A percentile compares a stretch with the other conserved stretches of the same genome.
These are phyloP conservation scores for Dictyophora rubrovolvata DNA, from an alignment of 768 basidiomycete genomes.

Conservation along the genomic window DNA sequence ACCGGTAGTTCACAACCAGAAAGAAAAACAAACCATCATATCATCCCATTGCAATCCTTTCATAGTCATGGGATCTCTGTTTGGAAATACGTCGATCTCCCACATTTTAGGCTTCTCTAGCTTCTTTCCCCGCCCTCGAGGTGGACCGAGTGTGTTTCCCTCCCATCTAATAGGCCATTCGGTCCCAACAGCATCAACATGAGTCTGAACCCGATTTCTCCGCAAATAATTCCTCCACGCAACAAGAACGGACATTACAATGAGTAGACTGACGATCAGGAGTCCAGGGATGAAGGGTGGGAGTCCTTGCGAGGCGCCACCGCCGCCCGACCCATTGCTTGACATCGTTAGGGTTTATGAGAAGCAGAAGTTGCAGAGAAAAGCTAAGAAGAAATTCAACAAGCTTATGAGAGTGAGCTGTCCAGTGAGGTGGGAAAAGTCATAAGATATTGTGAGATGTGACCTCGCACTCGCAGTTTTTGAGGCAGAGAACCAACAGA, in stretches of 20 bases:
- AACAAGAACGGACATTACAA: neutral
- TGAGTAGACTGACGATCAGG: constrained; percentile 3
- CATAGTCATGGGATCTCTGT: neutral
- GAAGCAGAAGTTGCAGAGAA: too few relatives aligned
- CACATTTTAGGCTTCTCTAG: constrained; percentile 5
- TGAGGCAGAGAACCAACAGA: too few relatives aligned
- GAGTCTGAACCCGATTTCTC: neutral
- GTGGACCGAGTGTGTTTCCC: neutral
- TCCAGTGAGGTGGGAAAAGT: too few relatives aligned
- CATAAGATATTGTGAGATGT: too few relatives aligned
- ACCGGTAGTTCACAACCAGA: neutral
- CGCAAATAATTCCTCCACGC: constrained; percentile 6
- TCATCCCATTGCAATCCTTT: neutral
- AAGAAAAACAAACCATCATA: neutral
- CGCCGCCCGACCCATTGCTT: neutral
- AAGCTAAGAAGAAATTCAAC: too few relatives aligned
- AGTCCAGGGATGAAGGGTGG: constrained; percentile 9
- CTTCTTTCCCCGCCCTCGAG: neutral
- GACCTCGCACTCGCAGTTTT: too few relatives aligned
- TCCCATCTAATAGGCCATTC: neutral
- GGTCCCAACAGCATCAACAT: neutral
- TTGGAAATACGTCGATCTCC: neutral
- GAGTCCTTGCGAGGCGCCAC: neutral
- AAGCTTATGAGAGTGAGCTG: too few relatives aligned
- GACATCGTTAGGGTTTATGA: neutral